Percentiles rank a stretch among this genome's conserved stretches.
phyloP scores from a whole-genome alignment of 306 rosid genomes.

The Prosopis cineraria region DNA sequence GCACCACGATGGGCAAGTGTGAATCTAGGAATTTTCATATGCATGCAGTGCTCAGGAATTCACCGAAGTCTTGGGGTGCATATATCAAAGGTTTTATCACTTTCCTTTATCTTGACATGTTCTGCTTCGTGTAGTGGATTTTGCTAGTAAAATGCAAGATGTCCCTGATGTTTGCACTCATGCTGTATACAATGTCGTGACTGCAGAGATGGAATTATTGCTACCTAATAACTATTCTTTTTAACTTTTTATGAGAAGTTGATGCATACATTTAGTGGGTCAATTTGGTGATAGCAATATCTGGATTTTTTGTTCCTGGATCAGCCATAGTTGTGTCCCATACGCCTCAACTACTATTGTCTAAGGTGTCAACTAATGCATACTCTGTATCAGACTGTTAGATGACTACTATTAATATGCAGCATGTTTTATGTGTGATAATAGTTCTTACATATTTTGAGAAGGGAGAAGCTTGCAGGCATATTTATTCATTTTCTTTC shows the following conservation, averaged over 20 bases:
- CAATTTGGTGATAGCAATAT: neutral
- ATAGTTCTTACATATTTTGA: neutral
- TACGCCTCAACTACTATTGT: neutral
- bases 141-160: neutral
- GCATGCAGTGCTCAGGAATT: constrained; percentile 97
- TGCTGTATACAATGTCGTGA: neutral
- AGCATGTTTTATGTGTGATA: constrained; percentile 6
- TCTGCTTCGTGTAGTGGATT: neutral
- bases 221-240: too few relatives aligned
- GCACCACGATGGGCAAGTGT: constrained; percentile 99
- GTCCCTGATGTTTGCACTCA: neutral
- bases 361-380: neutral
- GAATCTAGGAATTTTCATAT: constrained; percentile 87
- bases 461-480: neutral
- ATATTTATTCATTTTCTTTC: neutral
- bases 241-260: neutral
- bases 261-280: neutral
- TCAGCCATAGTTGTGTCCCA: neutral
- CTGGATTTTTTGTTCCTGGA: constrained; percentile 9
- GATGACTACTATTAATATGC: neutral
- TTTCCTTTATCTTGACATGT: neutral
- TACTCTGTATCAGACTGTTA: neutral
- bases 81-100: constrained; percentile 71
- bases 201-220: neutral
- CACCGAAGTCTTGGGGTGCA: constrained; percentile 98